Evolutionary conservation across 164 flowering plant species (phyloP).

Genomic region (Piper betle): DNA sequence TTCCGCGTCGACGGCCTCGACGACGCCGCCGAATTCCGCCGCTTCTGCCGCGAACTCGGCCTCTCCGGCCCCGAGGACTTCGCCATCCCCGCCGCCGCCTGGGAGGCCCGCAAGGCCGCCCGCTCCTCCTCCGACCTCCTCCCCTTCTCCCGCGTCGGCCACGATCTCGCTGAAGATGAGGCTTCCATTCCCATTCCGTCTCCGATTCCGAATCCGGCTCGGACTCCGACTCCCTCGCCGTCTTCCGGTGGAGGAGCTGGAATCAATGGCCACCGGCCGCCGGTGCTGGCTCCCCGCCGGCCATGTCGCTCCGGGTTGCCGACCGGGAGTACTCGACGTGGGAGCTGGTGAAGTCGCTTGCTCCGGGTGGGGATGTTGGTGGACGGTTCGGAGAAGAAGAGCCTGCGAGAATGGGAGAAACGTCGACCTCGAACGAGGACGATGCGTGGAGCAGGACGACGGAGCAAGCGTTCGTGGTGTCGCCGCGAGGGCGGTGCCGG

Average conservation of each 20-base stretch:
- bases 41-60: conserved; percentile 44
- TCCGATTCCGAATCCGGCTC: neutral
- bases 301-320: conserved; percentile 20
- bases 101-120: conserved; percentile 42
- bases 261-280: conserved; percentile 78
- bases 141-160: neutral
- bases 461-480: conserved; percentile 35
- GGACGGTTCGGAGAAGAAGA: conserved; percentile 13
- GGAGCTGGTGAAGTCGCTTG: conserved; percentile 46
- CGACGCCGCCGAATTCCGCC: conserved; percentile 37
- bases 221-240: neutral
- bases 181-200: no score
- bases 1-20: conserved; percentile 49
- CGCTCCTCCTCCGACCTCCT: conserved; percentile 34
- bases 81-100: conserved; percentile 47
- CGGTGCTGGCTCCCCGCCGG: conserved; percentile 54
- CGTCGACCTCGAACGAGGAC: conserved; percentile 25
- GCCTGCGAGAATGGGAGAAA: conserved; percentile 22
- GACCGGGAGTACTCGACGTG: conserved; percentile 43
- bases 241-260: conserved; percentile 18
- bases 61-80: conserved; percentile 81
- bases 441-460: conserved; percentile 64
- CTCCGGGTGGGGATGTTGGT: conserved; percentile 27
- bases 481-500: conserved; percentile 49
- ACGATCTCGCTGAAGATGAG: neutral